A percentile compares a stretch with the other conserved stretches of the same genome.
These are phyloP conservation scores for Vararia minispora DNA, from an alignment of 768 basidiomycete species.

Conservation along the genomic window DNA sequence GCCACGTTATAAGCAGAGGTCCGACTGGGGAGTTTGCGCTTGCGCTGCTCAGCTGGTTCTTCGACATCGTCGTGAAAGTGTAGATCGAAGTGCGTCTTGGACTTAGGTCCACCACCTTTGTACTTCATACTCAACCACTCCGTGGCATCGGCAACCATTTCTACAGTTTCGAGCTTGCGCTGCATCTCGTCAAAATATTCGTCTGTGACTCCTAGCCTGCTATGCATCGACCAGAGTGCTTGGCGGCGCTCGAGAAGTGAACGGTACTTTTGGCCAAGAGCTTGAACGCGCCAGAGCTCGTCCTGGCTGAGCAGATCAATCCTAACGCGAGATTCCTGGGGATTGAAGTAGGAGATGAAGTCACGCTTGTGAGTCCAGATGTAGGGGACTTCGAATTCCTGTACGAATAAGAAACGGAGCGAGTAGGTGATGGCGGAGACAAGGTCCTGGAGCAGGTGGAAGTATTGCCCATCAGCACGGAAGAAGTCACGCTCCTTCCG, in stretches of 20 bases:
- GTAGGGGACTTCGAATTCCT: constrained; percentile 90
- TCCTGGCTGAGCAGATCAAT: constrained; percentile 61
- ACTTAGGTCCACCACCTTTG: constrained; percentile 60
- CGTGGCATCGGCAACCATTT: constrained; percentile 81
- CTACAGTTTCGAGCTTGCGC: constrained; percentile 65
- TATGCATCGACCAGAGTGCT: constrained; percentile 52
- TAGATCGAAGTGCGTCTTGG: constrained; percentile 37
- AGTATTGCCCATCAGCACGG: constrained; percentile 46
- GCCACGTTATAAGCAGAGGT: constrained; percentile 76
- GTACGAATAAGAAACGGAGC: constrained; percentile 73
- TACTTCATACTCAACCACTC: constrained; percentile 88
- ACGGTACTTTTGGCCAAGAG: constrained; percentile 83
- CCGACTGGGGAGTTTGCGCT: constrained; percentile 74
- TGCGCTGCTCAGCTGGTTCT: constrained; percentile 35
- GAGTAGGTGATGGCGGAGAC: constrained; percentile 72
- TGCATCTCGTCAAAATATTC: constrained; percentile 68
- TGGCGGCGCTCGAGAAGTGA: constrained; percentile 69
- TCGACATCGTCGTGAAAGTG: constrained; percentile 68
- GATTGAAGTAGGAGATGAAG: constrained; percentile 76
- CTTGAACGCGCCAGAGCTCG: constrained; percentile 87
- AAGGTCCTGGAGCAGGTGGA: constrained; percentile 52
- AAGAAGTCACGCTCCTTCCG: constrained; percentile 67
- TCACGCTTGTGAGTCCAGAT: constrained; percentile 92
- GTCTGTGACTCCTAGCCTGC: constrained; percentile 56
- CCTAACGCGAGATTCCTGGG: constrained; percentile 46